Base-by-base conservation (phyloP, 345 rosid genomes). In the Hypericum perforatum region DNA sequence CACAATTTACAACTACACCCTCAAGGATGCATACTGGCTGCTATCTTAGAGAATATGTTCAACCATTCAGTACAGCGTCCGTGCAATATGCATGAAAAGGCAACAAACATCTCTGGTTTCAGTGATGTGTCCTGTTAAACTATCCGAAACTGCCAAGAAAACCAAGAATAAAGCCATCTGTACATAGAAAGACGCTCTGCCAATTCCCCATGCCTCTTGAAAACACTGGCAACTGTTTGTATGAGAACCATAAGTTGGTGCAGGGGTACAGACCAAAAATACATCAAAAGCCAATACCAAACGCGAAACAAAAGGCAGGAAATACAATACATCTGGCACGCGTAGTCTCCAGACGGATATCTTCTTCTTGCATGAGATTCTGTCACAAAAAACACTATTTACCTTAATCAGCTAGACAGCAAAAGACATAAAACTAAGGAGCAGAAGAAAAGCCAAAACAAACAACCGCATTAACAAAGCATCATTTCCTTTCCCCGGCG, bases 111-210 rank as follows among this genome's bases (percentile, higher is more conserved):
- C 32, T 22, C 32, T 22, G 32, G 32, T 22, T 22, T 4, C 32
- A 4, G 32, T 22, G 32, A 22, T 4, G n/a, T n/a, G n/a, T n/a
- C n/a, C n/a, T n/a, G n/a, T n/a, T n/a, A n/a, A n/a, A n/a, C n/a
- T n/a, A n/a, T n/a, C n/a, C n/a, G n/a, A n/a, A n/a, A n/a, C n/a
- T n/a, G n/a, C n/a, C n/a, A n/a, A n/a, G n/a, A n/a, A n/a, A n/a
- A n/a, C n/a, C n/a, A n/a, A n/a, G n/a, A n/a, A n/a, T 16, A 6
- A 40, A 43, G 16, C 52, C 64, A 13, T 38, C 8, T 48, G 40
- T 62, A 87, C 98, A 95, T 78, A 52, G 94, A 66, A 53, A 91
- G 85, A 37, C 92, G 87, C 60, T 79, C 87, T 12, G 95, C 65
- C 73, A 91, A 67, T 49, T 82, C 92, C 16, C 65, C 80, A 58